These are phyloP conservation scores for Pythium aquatile DNA, from an alignment of 352 stramenopile genomes.

Conservation along the genomic window DNA sequence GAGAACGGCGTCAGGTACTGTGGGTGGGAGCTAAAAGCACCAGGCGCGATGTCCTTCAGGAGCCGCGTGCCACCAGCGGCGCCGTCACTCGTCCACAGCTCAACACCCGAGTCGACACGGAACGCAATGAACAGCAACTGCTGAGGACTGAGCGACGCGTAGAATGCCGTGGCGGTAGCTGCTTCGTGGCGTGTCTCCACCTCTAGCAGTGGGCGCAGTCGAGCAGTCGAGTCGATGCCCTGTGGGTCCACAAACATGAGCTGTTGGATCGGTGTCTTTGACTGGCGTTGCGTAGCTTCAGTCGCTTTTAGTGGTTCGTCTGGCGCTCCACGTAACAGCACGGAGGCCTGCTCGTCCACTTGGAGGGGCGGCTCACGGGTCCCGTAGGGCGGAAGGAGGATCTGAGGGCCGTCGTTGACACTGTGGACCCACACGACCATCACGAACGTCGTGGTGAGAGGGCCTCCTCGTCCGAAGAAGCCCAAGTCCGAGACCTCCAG, in stretches of 20 bases:
- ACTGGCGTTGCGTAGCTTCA: not conserved
- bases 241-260: constrained; percentile 27
- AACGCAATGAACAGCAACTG: constrained; percentile 38
- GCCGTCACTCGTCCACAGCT: constrained; percentile 85
- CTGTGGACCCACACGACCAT: constrained; percentile 37
- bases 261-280: constrained; percentile 7
- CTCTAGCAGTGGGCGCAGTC: constrained; percentile 11
- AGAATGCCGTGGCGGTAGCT: not conserved
- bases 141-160: constrained; percentile 9
- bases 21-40: constrained; percentile 30
- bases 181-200: not conserved
- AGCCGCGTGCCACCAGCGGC: constrained; percentile 53
- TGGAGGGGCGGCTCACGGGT: constrained; percentile 32
- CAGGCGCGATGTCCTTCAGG: constrained; percentile 66
- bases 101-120: constrained; percentile 26
- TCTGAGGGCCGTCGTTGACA: constrained; percentile 39
- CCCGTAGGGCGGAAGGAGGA: constrained; percentile 41
- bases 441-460: constrained; percentile 31
- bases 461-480: constrained; percentile 16
- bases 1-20: constrained; percentile 51
- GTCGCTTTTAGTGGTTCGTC: not conserved
- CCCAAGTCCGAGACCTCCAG: constrained; percentile 25
- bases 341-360: constrained; percentile 37
- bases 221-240: constrained; percentile 1
- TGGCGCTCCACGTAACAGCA: constrained; percentile 45